Base-by-base conservation (phyloP, 2,329 filamentous ascomycete species). In the Trichoderma sp. region DNA sequence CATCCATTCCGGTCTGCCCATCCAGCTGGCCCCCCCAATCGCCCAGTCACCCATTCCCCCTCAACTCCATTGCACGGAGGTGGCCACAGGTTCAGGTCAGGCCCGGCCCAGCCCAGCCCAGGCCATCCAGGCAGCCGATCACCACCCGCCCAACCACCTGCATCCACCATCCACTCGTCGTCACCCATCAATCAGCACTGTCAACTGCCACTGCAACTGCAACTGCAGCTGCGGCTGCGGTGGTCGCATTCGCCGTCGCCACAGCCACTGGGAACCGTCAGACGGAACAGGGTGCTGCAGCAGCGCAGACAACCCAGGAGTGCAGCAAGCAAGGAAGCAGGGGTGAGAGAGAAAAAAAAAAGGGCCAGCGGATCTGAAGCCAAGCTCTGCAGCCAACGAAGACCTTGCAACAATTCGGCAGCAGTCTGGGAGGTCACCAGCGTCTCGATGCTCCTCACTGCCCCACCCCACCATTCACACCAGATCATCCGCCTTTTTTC, bases 381-480 rank as follows among this genome's bases (percentile, higher is more conserved):
- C 61, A 56, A 63, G 61, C 61, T 56, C 43, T 57, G 28, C 61
- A 57, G 61, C 61, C 61, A 63, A 57, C 61, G 61, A 56, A 63
- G 59, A 39, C 59, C 59, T 63, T 55, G 59, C 59, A 62, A 43
- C 59, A 15, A 34, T 39, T 55, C 50, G 59, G 48, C 59, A 63
- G 59, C 59, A n/a, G 21, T 63, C n/a, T 63, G 59, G 50, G 59
- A 63, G 59, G 59, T 63, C 59, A 63, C 59, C 59, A 63, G 59
- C 41, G 59, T 63, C 59, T 63, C 50, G 50, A 54, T 63, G 59
- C 59, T 63, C 50, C 59, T 63, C 59, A 54, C 34, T 48, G 62
- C 62, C 62, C 62, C 62, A 64, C 62, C 62, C 62, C 62, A 64
- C 62, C 62, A 64, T 58, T 58, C 54, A 51, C 54, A 57, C 62